Evolutionary conservation across 495 filamentous ascomycete species (phyloP).

Genomic region (Lasiosphaeria miniovina): DNA sequence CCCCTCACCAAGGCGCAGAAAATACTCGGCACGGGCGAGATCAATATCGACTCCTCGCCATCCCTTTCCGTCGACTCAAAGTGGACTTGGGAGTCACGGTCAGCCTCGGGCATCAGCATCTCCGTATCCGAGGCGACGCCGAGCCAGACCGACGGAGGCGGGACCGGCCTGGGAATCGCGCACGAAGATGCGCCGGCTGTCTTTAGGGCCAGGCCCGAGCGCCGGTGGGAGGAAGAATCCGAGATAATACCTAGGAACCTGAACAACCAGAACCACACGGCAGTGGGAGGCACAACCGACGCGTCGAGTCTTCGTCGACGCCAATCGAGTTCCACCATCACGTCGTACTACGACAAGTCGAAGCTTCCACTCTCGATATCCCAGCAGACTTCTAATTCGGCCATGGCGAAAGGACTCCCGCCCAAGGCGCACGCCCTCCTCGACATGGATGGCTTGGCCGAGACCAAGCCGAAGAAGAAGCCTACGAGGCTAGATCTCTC

Average conservation of each 20-base stretch:
- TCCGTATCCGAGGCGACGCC: conserved; percentile 46
- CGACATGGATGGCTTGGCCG: conserved; percentile 37
- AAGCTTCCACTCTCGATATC: conserved; percentile 52
- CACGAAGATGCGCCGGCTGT: conserved; percentile 16
- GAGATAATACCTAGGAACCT: conserved; percentile 38
- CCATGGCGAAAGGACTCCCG: conserved; percentile 52
- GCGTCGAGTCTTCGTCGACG: conserved; percentile 40
- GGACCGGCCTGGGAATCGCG: conserved; percentile 12
- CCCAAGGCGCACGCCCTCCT: conserved; percentile 40
- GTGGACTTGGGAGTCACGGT: conserved; percentile 43
- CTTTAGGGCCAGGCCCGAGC: conserved; percentile 13
- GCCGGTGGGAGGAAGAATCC: conserved; percentile 48
- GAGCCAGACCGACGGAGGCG: conserved; percentile 24
- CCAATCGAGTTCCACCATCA: conserved; percentile 50
- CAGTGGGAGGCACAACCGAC: conserved; percentile 27
- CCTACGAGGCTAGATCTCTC: conserved; percentile 49
- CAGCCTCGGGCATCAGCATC: conserved; percentile 49
- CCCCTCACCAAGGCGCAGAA: conserved; percentile 45
- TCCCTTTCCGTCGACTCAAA: conserved; percentile 21
- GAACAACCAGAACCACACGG: conserved; percentile 20
- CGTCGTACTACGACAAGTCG: conserved; percentile 50
- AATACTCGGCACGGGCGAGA: conserved; percentile 39
- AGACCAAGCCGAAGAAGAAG: conserved; percentile 41
- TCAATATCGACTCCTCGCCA: conserved; percentile 25
- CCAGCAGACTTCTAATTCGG: conserved; percentile 53